phyloP scores from a whole-genome alignment of 345 rosid species.

The Zanthoxylum bungeanum region DNA sequence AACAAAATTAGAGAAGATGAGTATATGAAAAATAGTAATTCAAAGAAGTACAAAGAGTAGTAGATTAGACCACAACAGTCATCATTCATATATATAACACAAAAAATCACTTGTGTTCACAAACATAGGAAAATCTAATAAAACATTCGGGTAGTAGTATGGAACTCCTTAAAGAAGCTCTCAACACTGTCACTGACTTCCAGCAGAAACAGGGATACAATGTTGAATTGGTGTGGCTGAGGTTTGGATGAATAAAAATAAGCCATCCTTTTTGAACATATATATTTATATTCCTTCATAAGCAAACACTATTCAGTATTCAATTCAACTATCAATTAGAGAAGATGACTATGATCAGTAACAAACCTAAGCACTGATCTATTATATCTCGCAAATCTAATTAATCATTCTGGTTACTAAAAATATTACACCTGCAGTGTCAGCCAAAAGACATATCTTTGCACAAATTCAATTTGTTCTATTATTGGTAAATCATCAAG shows the following conservation, averaged over 20 bases:
- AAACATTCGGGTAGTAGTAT: conserved; percentile 72
- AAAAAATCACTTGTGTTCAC: neutral
- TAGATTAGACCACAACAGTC: neutral
- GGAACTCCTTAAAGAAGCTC: conserved; percentile 65
- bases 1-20: too few relatives aligned
- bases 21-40: neutral
- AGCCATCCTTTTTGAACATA: conserved; percentile 68
- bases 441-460: conserved; percentile 5
- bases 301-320: conserved; percentile 16
- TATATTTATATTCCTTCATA: conserved; percentile 74
- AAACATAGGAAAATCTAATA: conserved; percentile 1
- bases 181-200: conserved; percentile 77
- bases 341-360: neutral
- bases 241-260: conserved; percentile 77
- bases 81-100: neutral
- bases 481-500: neutral
- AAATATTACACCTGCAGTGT: conserved; percentile 1
- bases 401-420: neutral
- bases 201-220: conserved; percentile 68
- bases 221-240: conserved; percentile 92
- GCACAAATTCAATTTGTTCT: neutral
- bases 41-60: neutral
- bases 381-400: neutral
- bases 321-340: neutral
- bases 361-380: neutral